Base-by-base conservation (phyloP, 148 eudicot genomes). In the Talinum fruticosum region DNA sequence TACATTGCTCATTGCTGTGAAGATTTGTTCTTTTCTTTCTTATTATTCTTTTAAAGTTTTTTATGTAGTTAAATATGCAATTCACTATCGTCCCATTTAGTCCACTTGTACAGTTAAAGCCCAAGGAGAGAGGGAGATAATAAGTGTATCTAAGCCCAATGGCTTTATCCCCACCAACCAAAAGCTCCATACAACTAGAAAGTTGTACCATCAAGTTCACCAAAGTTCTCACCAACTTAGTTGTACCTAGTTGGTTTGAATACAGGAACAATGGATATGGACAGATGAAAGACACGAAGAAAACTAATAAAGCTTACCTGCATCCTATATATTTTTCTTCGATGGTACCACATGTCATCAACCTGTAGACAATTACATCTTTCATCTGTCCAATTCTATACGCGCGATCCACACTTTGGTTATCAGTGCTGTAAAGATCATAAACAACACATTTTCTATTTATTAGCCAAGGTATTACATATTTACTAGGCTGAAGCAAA, bases 381-480 rank as follows among this genome's bases (percentile, higher is more conserved):
- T 96, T 96, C 83, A 83, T 89, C 77, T 96, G 99, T 69, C 99
- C 99, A 82, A 96, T 96, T 29, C 99, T 87, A 78, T 96, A 96
- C 59, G 98, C 99, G 80, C 99, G 95, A 74, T 96, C 99, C 45
- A 96, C 99, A 84, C 99, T 96, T 86, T 96, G 99, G 82, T 82
- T 93, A 76, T 96, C 99, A 30, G 93, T 93, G 83, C 99, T 96
- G 91, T 84, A 84, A 75, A 62, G 72, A 71, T 18, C 45, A 80
- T 28, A 79, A 61, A 23, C 13, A 24, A 59, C 37, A 7, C 13
- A 33, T 47, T 44, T 38, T 47, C 36, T 24, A 35, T 10, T 65
- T 8, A 53, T 32, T 54, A 1, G 29, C 1, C 26, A 53, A 5
- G 15, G 16, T 51, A 33, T 29, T 69, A 21, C 66, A 61, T 61